Evolutionary conservation across 768 basidiomycete species (phyloP), one percentile per base, ranked within the genome.

Genomic region (Pisolithus albus): DNA sequence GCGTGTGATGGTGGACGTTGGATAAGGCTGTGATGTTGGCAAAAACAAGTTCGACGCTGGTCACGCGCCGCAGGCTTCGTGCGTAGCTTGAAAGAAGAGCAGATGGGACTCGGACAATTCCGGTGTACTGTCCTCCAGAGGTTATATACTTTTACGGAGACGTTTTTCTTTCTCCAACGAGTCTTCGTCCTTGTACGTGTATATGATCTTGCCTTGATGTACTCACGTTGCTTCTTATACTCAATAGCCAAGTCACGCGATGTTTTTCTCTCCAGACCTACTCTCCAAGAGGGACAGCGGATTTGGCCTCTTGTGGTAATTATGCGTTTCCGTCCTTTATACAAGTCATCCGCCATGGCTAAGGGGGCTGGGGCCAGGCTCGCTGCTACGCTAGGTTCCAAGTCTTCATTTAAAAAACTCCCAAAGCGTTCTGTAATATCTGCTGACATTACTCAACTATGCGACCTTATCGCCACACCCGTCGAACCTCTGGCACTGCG

Each of bases 181-280:
- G 26, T 37, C n/a, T 3, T n/a, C 28, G 30, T 37, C 18, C 26
- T 43, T 41, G 54, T 42, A 40, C 42, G 52, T 55, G 46, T n/a
- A 47, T 32, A 26, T n/a, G n/a, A n/a, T 40, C 46, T 28, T 26
- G n/a, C 37, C 52, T 37, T 38, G 49, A 37, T 45, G 42, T 39
- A 15, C 43, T 30, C 21, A 9, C 42, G 38, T 19, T 13, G 24
- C 19, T 32, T 43, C 34, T 28, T 43, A 11, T 43, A 34, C 26
- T 24, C 18, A 46, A 8, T 36, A 13, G 30, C 36, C 36, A 34
- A 50, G 21, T 40, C 42, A 34, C 43, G 49, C 40, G 10, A 92
- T 95, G 92, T 95, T 95, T 73, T 95, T 91, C 67, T 81, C 88
- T 40, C 74, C 85, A 7, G 91, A 93, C 47, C 69, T 94, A 4